phyloP scores from a whole-genome alignment of 305 asterid species.

The Solanum hybrid region DNA sequence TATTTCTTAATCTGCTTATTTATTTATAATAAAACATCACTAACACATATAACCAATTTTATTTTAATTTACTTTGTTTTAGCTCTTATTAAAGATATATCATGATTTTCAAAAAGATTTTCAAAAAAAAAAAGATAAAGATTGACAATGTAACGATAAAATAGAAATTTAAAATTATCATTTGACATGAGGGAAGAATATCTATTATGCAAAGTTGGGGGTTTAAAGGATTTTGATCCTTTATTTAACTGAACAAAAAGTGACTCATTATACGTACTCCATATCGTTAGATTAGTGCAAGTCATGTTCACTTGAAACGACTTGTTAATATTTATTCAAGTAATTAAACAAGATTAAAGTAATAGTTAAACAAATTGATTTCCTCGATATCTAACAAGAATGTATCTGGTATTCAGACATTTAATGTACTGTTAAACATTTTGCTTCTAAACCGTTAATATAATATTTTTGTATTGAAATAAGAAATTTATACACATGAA shows the following conservation, averaged over 20 bases:
- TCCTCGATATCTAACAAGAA: not conserved
- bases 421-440: not conserved
- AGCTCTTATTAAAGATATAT: not conserved
- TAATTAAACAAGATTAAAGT: not conserved
- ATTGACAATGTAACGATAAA: not conserved
- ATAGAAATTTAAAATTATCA: not conserved
- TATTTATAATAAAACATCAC: not conserved
- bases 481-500: not conserved
- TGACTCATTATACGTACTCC: not conserved
- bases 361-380: not conserved
- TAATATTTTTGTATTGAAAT: not conserved
- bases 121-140: not conserved
- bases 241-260: not conserved
- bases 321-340: not conserved
- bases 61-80: not conserved
- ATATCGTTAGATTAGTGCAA: not conserved
- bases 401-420: not conserved
- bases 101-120: not conserved
- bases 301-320: not conserved
- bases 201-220: not conserved
- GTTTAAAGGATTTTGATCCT: not conserved
- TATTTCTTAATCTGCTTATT: not conserved
- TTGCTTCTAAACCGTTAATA: not conserved
- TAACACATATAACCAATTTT: not conserved
- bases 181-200: not conserved